Percentiles rank a stretch among this genome's conserved stretches.
These are phyloP conservation scores for Aspergillus sp. DNA, from an alignment of 2,329 filamentous ascomycete species.

Conservation along the genomic window DNA sequence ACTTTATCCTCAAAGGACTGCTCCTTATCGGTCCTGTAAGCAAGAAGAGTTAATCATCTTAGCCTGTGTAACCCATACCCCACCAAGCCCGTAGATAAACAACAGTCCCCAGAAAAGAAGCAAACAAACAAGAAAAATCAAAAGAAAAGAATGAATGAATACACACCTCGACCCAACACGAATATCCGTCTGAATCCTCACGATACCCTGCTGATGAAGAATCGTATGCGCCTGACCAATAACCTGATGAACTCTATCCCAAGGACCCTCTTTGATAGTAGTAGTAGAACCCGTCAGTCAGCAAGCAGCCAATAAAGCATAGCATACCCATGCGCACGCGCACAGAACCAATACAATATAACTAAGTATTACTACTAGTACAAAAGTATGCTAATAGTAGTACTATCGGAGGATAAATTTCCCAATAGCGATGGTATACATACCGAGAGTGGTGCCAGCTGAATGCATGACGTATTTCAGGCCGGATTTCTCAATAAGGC, in stretches of 20 bases:
- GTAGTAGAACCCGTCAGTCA: background rate
- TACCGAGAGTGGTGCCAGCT: conserved; percentile 88
- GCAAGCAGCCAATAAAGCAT: background rate
- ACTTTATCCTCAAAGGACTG: conserved; percentile 83
- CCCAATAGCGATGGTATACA: conserved; percentile 27
- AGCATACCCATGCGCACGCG: no score
- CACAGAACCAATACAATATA: no score
- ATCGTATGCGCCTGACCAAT: conserved; percentile 83
- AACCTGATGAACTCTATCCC: conserved; percentile 82
- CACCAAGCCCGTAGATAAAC: background rate
- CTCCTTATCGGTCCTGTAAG: conserved; percentile 74
- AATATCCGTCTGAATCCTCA: conserved; percentile 86
- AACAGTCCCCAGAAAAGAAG: conserved; percentile 26
- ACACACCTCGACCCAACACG: conserved; percentile 74
- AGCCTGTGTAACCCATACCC: conserved; percentile 8
- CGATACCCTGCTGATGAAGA: conserved; percentile 74
- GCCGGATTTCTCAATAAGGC: conserved; percentile 76
- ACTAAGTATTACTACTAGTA: no score
- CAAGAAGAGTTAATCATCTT: conserved; percentile 12
- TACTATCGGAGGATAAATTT: background rate
- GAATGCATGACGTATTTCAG: conserved; percentile 88
- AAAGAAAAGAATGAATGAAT: background rate
- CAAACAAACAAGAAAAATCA: background rate
- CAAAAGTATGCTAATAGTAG: no score
- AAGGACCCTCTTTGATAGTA: conserved; percentile 71